A percentile compares a stretch with the other conserved stretches of the same genome.
Evolutionary conservation across 2,329 filamentous ascomycete genomes (phyloP).

Genomic region (Apiospora aurea): DNA sequence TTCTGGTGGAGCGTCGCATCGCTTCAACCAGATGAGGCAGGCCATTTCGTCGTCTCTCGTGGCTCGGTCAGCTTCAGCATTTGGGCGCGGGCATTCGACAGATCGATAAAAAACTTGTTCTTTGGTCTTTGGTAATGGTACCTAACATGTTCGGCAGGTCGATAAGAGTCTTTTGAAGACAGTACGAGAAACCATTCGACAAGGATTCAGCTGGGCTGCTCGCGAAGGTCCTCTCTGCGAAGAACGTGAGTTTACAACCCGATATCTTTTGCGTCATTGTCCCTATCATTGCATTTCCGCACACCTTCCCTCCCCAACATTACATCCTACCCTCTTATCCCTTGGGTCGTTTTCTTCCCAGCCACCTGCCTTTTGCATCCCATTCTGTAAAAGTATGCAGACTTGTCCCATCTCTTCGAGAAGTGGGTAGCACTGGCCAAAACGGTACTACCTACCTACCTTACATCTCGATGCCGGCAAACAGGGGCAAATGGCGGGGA

Average conservation of each 20-base stretch:
- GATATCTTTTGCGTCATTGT: constrained; percentile 30
- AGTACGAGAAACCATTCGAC: constrained; percentile 90
- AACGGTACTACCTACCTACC: background rate
- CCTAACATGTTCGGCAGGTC: constrained; percentile 59
- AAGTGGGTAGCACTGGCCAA: constrained; percentile 1
- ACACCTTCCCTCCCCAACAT: constrained; percentile 26
- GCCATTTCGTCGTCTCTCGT: constrained; percentile 23
- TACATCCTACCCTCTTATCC: constrained; percentile 9
- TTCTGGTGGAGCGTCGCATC: constrained; percentile 25
- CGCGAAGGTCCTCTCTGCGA: constrained; percentile 96
- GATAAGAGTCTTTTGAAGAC: constrained; percentile 89
- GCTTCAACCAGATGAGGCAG: constrained; percentile 26
- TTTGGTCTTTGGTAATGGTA: constrained; percentile 11
- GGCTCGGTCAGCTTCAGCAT: constrained; percentile 23
- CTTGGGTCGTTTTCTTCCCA: background rate
- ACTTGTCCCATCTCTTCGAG: background rate
- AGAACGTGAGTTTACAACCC: constrained; percentile 76
- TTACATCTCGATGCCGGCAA: constrained; percentile 5
- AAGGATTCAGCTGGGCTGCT: constrained; percentile 96
- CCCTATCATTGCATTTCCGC: constrained; percentile 10
- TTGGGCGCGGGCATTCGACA: background rate
- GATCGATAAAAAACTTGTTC: background rate
- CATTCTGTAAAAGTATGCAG: background rate
- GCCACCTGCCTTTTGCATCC: constrained; percentile 1
- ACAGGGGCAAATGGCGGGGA: background rate